Conservation (phyloP, 2,329 filamentous ascomycete species). For the Hypoxylon sp. region DNA sequence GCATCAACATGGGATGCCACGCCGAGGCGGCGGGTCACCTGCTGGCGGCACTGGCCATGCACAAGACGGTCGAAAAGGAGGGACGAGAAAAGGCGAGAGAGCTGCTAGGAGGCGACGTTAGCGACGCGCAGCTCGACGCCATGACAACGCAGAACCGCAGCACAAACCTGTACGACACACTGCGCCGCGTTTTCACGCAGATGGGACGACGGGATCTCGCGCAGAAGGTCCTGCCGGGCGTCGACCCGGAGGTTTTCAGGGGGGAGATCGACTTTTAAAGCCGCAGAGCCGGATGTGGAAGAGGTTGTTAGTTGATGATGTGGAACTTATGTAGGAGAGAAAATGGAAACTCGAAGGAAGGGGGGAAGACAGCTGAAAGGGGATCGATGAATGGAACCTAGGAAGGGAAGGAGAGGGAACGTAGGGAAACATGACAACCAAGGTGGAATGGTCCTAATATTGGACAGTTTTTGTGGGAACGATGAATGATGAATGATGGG, state of each 20-base stretch:
- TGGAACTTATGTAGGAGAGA: background rate
- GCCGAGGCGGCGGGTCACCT: slow-evolving; percentile 93
- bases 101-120: slow-evolving; percentile 73
- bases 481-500: background rate
- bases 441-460: background rate
- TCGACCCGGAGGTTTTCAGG: slow-evolving; percentile 91
- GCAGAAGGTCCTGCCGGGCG: slow-evolving; percentile 87
- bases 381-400: too few species aligned
- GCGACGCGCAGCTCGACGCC: slow-evolving; percentile 81
- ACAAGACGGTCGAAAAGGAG: slow-evolving; percentile 90
- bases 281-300: background rate
- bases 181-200: slow-evolving; percentile 93
- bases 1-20: slow-evolving; percentile 97
- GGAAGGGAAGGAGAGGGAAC: background rate
- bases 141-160: slow-evolving; percentile 96
- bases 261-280: slow-evolving; percentile 86
- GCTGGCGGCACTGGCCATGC: slow-evolving; percentile 92
- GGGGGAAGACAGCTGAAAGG: background rate
- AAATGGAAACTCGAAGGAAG: background rate
- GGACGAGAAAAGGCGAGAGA: slow-evolving; percentile 86
- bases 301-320: background rate
- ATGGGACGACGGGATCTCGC: slow-evolving; percentile 92
- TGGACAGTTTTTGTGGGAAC: background rate
- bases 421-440: background rate
- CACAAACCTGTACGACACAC: slow-evolving; percentile 95